phyloP scores from a whole-genome alignment of 768 basidiomycete genomes.

The Termitomyces sp. region DNA sequence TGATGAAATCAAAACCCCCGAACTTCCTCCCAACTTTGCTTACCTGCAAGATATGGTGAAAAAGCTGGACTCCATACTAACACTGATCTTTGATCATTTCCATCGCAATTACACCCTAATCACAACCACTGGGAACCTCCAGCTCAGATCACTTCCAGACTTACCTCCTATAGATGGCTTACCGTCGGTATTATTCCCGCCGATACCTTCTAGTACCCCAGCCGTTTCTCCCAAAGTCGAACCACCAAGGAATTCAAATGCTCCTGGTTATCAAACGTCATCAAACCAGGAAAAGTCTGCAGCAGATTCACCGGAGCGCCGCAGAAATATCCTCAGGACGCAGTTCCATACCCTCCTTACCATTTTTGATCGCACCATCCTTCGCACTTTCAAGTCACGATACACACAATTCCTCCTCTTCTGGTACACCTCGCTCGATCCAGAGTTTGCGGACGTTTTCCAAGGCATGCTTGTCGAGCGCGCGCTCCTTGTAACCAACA shows the following conservation, averaged over 20 bases:
- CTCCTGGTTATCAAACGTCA: conserved; percentile 17
- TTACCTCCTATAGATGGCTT: conserved; percentile 27
- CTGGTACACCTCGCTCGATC: conserved; percentile 89
- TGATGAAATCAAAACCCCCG: conserved; percentile 31
- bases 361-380: conserved; percentile 91
- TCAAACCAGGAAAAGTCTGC: conserved; percentile 2
- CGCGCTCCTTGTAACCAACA: conserved; percentile 52
- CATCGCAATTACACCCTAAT: conserved; percentile 38
- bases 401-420: conserved; percentile 98
- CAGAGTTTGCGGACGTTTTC: conserved; percentile 88
- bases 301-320: conserved; percentile 10
- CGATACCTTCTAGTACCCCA: conserved; percentile 18
- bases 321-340: conserved; percentile 38
- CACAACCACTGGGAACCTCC: conserved; percentile 16
- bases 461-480: conserved; percentile 93
- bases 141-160: conserved; percentile 27
- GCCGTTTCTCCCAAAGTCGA: conserved; percentile 9
- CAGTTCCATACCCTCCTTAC: conserved; percentile 88
- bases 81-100: conserved; percentile 84
- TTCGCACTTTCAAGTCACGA: conserved; percentile 94
- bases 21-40: conserved; percentile 54
- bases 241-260: conserved; percentile 8
- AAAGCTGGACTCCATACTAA: conserved; percentile 88
- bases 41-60: conserved; percentile 84
- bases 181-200: conserved; percentile 24